Evolutionary conservation across 805 yeast species (phyloP), one percentile per base, ranked within the genome.

Genomic region (Candida andamanensis): DNA sequence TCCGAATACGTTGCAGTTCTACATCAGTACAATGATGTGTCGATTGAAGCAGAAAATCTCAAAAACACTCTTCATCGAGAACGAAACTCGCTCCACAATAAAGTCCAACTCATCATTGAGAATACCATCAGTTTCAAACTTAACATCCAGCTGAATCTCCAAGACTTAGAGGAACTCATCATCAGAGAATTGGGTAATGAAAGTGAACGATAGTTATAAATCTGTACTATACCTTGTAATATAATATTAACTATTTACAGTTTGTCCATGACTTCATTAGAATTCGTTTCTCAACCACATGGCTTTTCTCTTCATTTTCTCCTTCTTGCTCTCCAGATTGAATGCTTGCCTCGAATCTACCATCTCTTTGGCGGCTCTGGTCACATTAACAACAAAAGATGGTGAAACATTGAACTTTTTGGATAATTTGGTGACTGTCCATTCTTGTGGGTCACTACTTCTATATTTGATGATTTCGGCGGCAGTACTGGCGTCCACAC

Each of bases 391-490:
- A 6, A 42, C 37, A 14, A 39, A 39, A 2, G 27, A 28, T 24
- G 51, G 46, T 5, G 77, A 74, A 22, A 84, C 69, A 19, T 65
- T 58, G 50, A 67, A 85, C 54, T 76, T 66, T 40, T 66, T 58
- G 9, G 87, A 85, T 33, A 85, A 64, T 10, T 65, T 69, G 34
- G 72, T 67, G 41, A 81, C 69, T 11, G 86, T 77, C 76, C 85
- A 77, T 28, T 57, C 63, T 17, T 59, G 61, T 1, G 92, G 90
- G 46, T 83, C 74, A 24, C 58, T 50, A 10, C 44, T 37, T 48
- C 94, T 72, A 42, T 82, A 61, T 25, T 58, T 47, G 41, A 63
- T 63, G 35, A 85, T 80, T 54, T 81, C 77, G 19, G 54, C 56
- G 9, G 77, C 74, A 17, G 77, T 74, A 19, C 66, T 71, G 8